Base-by-base conservation (phyloP, 768 basidiomycete species). In the Podaxis pistillaris region DNA sequence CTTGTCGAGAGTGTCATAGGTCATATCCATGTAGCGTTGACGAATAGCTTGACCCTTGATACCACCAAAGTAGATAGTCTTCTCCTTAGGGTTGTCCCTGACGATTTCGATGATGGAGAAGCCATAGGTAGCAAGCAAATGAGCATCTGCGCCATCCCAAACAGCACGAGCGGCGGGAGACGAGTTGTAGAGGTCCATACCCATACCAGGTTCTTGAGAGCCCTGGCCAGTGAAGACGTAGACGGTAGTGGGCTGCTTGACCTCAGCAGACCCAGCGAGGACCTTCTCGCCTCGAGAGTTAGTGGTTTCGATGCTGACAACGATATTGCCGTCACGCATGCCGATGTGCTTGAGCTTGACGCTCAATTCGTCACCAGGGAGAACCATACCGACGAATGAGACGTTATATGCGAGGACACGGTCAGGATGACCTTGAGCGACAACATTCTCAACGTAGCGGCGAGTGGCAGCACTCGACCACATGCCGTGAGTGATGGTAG, bases 21-120 rank as follows among this genome's bases (percentile, higher is more conserved):
- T 91, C 91, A 99, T 97, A 68, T 96, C 95, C 94, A 98, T 98
- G 78, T 99, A 99, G n/a, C 97, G 88, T 69, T 96, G 92, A 30
- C 97, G 92, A 66, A 98, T 98, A 2, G 89, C 96, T 73, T 98
- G 96, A 44, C 97, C 97, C 78, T 98, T 98, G 76, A 98, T 93
- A 73, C 97, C 97, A 81, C 97, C 97, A 67, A 99, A 99, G 76
- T 99, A 96, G 68, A 99, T 90, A 0, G 95, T 99, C 81, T 98
- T 94, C 76, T 92, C 88, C 82, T 95, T 97, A 19, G 96, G 96
- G 74, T 98, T 98, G 74, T 96, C 91, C 79, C 96, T 96, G 76
- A 99, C 96, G 68, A 99, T 97, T 73, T 99, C 96, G 70, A 98
- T 81, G 73, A 99, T 98, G 4, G 96, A 98, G 81, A 99, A 99